Evolutionary conservation across 2,329 filamentous ascomycete species (phyloP), one percentile per base, ranked within the genome.

Genomic region (Exophiala lecanii-corni): DNA sequence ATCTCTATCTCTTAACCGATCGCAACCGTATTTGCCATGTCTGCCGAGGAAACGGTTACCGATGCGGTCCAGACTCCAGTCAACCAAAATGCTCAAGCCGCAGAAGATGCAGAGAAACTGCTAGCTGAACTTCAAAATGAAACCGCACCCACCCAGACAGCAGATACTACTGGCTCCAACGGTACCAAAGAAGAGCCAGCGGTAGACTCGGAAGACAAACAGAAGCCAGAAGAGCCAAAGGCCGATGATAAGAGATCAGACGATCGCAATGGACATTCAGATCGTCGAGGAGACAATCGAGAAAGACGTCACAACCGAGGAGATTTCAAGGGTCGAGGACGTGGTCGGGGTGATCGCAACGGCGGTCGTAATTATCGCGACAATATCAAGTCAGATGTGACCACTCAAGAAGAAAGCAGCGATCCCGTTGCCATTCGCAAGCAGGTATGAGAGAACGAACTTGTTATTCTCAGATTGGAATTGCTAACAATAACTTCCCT

Each of bases 401-500:
- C 79, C 36, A 64, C 72, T 25, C 76, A 79, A 52, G 70, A 81
- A 40, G 82, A 87, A 60, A 84, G 82, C 17, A 81, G 84, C 57
- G 86, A 96, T 64, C 85, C 85, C 1, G 74, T 73, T 17, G 78
- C 84, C 66, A 95, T 96, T 59, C 84, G 87, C 63, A 83, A 83
- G 61, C 89, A 94, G 75, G 85, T 86, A 71, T 15, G 25, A 15
- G 6, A 32, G n/a, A 6, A 32, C 30, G 20, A 5, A 36, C 33
- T 9, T 18, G 5, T 15, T 38, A 26, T 15, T 26, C 15, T 41
- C n/a, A n/a, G n/a, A n/a, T n/a, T n/a, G n/a, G n/a, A 26, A 7
- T 12, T 12, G 12, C 23, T 26, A 12, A 26, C 23, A 26, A 26
- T 12, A 6, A 26, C 6, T 7, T 7, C 23, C 23, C 12, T 12